phyloP scores from a whole-genome alignment of 345 rosid genomes.

The Tarenaya hassleriana region DNA sequence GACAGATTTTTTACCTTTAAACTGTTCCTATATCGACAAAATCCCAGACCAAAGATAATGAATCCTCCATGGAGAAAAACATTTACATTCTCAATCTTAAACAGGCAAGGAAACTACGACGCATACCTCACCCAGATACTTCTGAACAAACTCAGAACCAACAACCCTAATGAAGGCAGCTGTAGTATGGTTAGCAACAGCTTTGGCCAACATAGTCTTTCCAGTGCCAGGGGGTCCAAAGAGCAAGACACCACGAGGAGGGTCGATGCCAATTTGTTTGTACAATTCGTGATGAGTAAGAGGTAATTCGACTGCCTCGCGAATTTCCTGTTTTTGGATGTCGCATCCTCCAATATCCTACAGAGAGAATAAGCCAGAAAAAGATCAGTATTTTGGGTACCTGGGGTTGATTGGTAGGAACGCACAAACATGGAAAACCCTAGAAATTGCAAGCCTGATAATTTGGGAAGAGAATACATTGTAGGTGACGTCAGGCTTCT shows the following conservation, averaged over 20 bases:
- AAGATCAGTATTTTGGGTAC: too few relatives aligned
- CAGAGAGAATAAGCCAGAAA: not conserved
- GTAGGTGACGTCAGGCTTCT: slow-evolving; percentile 95
- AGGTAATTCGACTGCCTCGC: slow-evolving; percentile 99
- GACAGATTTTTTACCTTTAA: not conserved
- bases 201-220: slow-evolving; percentile 97
- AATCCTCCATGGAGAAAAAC: not conserved
- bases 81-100: not conserved
- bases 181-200: slow-evolving; percentile 95
- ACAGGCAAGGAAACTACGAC: not conserved
- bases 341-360: slow-evolving; percentile 99
- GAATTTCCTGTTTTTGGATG: slow-evolving; percentile 97
- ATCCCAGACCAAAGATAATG: not conserved
- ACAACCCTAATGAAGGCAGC: slow-evolving; percentile 98
- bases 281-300: slow-evolving; percentile 90
- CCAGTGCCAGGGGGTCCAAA: slow-evolving; percentile 99
- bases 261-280: slow-evolving; percentile 96
- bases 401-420: too few relatives aligned
- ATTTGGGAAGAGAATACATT: slow-evolving; percentile 36
- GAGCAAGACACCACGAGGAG: slow-evolving; percentile 96
- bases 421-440: slow-evolving; percentile 11
- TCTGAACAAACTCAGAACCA: slow-evolving; percentile 98
- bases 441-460: slow-evolving; percentile 3
- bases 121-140: slow-evolving; percentile 92
- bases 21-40: not conserved